These are phyloP conservation scores for Ogataea thermomethanolica DNA, from an alignment of 805 yeast species.

Conservation along the genomic window DNA sequence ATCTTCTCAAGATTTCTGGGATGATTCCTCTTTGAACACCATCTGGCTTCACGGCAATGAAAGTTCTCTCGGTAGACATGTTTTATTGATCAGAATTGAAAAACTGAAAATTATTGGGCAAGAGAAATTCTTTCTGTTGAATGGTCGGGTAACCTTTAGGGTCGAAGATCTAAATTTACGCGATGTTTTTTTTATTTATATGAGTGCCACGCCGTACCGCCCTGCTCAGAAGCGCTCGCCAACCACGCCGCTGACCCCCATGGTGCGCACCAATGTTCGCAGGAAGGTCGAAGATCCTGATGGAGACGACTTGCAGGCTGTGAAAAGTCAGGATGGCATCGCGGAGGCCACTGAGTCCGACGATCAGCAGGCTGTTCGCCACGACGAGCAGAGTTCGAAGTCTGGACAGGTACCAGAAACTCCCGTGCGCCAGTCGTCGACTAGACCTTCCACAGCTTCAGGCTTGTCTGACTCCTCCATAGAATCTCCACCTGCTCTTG, in stretches of 20 bases:
- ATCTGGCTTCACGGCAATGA: conserved; percentile 95
- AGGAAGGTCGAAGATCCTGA: conserved; percentile 18
- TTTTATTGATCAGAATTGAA: conserved; percentile 9
- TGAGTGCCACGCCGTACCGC: conserved; percentile 12
- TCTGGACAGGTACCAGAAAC: too few species aligned
- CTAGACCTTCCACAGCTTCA: not conserved
- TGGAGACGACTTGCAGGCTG: conserved; percentile 2
- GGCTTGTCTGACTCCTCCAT: not conserved
- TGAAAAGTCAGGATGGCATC: too few species aligned
- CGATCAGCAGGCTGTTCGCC: not conserved
- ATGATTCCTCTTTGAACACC: conserved; percentile 99
- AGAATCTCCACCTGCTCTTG: not conserved
- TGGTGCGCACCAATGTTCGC: conserved; percentile 24
- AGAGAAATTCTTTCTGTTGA: conserved; percentile 3
- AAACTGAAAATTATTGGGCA: conserved; percentile 4
- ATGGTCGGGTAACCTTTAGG: conserved; percentile 6
- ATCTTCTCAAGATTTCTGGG: conserved; percentile 84
- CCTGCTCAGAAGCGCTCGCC: conserved; percentile 27
- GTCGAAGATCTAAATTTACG: not conserved
- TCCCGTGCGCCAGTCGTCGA: too few species aligned
- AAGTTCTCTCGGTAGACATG: conserved; percentile 80
- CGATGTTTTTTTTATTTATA: conserved; percentile 10
- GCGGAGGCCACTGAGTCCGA: not conserved
- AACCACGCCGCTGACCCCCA: conserved; percentile 33
- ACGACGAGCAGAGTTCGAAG: too few species aligned